These are phyloP conservation scores for Eucommia ulmoides DNA, from an alignment of 257 asterid genomes.

Conservation along the genomic window DNA sequence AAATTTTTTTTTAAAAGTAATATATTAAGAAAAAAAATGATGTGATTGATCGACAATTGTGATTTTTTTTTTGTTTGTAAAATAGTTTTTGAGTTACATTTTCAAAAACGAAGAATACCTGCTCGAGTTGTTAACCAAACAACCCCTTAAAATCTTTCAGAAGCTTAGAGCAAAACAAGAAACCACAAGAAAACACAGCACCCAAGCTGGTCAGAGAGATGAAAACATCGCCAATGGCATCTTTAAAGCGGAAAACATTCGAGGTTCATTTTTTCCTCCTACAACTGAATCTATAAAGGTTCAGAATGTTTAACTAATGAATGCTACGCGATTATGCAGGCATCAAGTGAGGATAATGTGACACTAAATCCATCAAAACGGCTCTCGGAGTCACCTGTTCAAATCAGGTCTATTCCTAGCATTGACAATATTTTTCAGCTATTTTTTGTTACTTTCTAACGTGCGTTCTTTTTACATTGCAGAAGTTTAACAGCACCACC, in stretches of 20 bases:
- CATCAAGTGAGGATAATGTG: conserved; percentile 16
- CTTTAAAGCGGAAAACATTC: conserved; percentile 49
- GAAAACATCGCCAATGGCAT: conserved; percentile 24
- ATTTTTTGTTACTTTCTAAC: too few species aligned
- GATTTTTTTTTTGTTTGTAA: too few species aligned
- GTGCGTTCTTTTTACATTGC: too few species aligned
- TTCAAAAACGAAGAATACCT: too few species aligned
- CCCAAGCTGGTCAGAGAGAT: conserved; percentile 16
- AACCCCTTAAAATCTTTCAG: conserved; percentile 21
- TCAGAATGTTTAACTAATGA: too few species aligned
- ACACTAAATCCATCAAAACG: conserved; percentile 56
- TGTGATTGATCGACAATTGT: too few species aligned
- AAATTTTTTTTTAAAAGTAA: too few species aligned
- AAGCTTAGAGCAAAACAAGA: conserved; percentile 22
- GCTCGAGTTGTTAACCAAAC: too few species aligned
- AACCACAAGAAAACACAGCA: conserved; percentile 15
- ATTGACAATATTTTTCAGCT: background rate
- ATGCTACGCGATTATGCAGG: conserved; percentile 26
- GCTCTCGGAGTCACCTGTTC: conserved; percentile 24
- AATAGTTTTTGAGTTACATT: too few species aligned
- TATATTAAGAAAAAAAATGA: too few species aligned
- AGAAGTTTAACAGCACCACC: conserved; percentile 37
- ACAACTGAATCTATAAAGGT: background rate
- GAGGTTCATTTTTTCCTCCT: conserved; percentile 34
- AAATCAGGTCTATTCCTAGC: conserved; percentile 35